Conservation (phyloP, 371 early-diverging fungal genomes). For the Phascolomyces articulosus region DNA sequence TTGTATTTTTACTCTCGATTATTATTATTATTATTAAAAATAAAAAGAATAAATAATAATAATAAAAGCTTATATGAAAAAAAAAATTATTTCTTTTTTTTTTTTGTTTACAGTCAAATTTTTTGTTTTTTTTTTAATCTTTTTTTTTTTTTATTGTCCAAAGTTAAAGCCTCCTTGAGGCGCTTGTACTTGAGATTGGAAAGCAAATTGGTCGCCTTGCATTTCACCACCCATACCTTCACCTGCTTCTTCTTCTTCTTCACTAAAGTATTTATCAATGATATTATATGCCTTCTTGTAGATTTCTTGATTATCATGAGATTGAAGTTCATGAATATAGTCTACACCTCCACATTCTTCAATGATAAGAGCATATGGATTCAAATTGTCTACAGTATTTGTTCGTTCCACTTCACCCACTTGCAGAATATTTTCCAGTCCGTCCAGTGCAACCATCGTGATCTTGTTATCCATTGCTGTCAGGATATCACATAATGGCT, state of each 20-base stretch:
- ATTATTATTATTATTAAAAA: too few species aligned
- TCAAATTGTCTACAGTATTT: slow-evolving; percentile 61
- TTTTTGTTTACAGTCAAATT: not conserved
- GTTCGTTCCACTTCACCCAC: slow-evolving; percentile 84
- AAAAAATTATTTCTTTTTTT: not conserved
- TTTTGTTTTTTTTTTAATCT: slow-evolving; percentile 7
- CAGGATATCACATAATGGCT: slow-evolving; percentile 94
- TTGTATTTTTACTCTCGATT: too few species aligned
- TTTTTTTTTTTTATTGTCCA: slow-evolving; percentile 23
- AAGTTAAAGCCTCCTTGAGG: slow-evolving; percentile 78
- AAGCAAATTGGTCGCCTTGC: slow-evolving; percentile 66
- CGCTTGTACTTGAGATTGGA: slow-evolving; percentile 55
- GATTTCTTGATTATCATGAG: slow-evolving; percentile 90
- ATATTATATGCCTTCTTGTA: slow-evolving; percentile 94
- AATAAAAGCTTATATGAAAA: too few species aligned
- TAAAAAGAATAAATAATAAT: too few species aligned
- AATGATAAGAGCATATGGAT: slow-evolving; percentile 87
- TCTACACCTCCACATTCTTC: slow-evolving; percentile 96
- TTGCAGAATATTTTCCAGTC: slow-evolving; percentile 95
- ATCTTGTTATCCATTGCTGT: slow-evolving; percentile 91
- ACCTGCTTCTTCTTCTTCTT: slow-evolving; percentile 78
- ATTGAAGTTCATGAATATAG: slow-evolving; percentile 88
- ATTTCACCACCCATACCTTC: slow-evolving; percentile 60
- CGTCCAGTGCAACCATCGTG: slow-evolving; percentile 96
- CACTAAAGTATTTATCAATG: slow-evolving; percentile 94